Base-by-base conservation (phyloP, 306 rosid genomes). In the Pyrus betulifolia region DNA sequence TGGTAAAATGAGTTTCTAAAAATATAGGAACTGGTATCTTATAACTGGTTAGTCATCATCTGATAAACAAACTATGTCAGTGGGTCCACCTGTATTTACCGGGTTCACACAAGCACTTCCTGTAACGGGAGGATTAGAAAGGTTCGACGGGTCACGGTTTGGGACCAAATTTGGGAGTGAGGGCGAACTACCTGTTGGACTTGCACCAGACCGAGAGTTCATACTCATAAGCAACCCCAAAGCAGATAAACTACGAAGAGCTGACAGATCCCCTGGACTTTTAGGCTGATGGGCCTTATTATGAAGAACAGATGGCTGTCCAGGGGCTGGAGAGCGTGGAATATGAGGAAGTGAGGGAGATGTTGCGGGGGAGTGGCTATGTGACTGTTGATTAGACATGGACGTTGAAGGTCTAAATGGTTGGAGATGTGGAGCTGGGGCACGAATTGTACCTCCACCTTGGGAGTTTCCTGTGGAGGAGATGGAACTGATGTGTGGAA, bases 361-460 rank as follows among this genome's bases (percentile, higher is more conserved):
- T 46, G 72, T 66, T 71, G 81, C 64, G 28, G 80, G 65, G 28
- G 66, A 23, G 83, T 76, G 82, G 74, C 70, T 38, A 12, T 79
- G 81, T 30, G 78, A 81, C 30, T 86, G 91, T 4, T 74, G 91
- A 76, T 61, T 85, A 18, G 85, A 64, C 71, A 86, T 78, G 11
- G 79, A 51, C 58, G 96, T 77, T 11, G 91, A 45, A 44, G 93
- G 83, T 71, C 91, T 80, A 80, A 63, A 90, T 68, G 89, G 83
- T 71, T 80, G 90, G 64, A 88, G 86, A 84, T 93, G 98, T 10
- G 96, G 98, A 52, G 95, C 91, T 8, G 93, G 95, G 60, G 87
- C 78, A 19, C 91, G 96, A 30, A 89, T 73, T 70, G 76, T 81
- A 46, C 85, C 67, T 27, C 83, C 77, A 55, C 83, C 69, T 79